phyloP scores from a whole-genome alignment of 2,329 filamentous ascomycete genomes.

The Fusarium xyrophilum region DNA sequence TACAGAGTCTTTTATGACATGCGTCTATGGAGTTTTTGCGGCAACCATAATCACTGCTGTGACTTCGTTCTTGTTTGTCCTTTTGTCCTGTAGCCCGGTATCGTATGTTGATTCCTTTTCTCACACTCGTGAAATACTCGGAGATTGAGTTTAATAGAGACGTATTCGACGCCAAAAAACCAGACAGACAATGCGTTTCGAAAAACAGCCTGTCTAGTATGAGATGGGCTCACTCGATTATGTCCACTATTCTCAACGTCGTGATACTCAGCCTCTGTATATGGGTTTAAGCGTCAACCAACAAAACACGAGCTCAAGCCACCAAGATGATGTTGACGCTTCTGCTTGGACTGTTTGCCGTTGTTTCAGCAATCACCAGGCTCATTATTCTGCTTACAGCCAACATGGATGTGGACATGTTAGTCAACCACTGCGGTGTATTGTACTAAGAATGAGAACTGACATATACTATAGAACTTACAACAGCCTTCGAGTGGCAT shows the following conservation, averaged over 20 bases:
- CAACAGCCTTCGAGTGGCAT: slow-evolving; percentile 46
- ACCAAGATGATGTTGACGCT: slow-evolving; percentile 49
- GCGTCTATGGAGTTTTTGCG: slow-evolving; percentile 18
- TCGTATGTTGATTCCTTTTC: slow-evolving; percentile 9
- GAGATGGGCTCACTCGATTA: slow-evolving; percentile 45
- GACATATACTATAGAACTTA: slow-evolving; percentile 43
- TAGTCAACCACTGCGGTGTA: slow-evolving; percentile 18
- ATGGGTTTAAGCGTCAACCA: slow-evolving; percentile 48
- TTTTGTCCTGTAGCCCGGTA: slow-evolving; percentile 32
- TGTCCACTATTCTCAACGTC: slow-evolving; percentile 47
- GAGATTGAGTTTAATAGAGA: slow-evolving; percentile 13
- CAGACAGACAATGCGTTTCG: slow-evolving; percentile 25
- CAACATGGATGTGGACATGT: slow-evolving; percentile 45
- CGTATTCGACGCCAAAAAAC: slow-evolving; percentile 26
- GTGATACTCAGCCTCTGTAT: slow-evolving; percentile 47
- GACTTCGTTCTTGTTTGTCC: slow-evolving; percentile 32
- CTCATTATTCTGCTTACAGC: slow-evolving; percentile 46
- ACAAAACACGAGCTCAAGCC: slow-evolving; percentile 45
- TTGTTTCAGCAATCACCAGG: slow-evolving; percentile 50
- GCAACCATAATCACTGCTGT: slow-evolving; percentile 20
- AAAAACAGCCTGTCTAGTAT: slow-evolving; percentile 37
- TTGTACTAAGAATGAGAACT: neutral
- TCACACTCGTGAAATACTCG: rapidly evolving
- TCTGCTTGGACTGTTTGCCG: slow-evolving; percentile 48
- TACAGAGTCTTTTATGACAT: slow-evolving; percentile 25